phyloP scores from a whole-genome alignment of 305 asterid species.

The Fraxinus sp. region DNA sequence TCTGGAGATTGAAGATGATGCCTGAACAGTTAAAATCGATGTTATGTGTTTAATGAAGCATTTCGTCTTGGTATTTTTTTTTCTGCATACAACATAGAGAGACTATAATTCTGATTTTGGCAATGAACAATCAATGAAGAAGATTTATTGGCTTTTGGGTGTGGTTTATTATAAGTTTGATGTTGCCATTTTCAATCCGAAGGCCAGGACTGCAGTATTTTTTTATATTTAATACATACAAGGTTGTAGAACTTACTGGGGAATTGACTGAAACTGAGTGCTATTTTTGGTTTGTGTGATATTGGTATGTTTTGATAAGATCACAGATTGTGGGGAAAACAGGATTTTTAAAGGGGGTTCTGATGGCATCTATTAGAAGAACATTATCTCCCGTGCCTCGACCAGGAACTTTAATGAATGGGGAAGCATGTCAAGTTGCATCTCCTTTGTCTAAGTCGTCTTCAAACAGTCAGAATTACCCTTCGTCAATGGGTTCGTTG shows the following conservation, averaged over 20 bases:
- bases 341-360: slow-evolving; percentile 9
- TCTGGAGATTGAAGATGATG: slow-evolving; percentile 18
- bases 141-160: not conserved
- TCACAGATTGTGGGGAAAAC: slow-evolving; percentile 19
- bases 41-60: slow-evolving; percentile 12
- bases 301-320: slow-evolving; percentile 2
- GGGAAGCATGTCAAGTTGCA: slow-evolving; percentile 55
- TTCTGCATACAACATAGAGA: slow-evolving; percentile 12
- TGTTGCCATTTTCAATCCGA: slow-evolving; percentile 15
- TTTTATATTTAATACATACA: slow-evolving; percentile 9
- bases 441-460: slow-evolving; percentile 69
- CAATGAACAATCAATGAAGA: slow-evolving; percentile 1
- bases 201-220: not conserved
- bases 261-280: slow-evolving; percentile 18
- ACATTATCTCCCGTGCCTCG: slow-evolving; percentile 64
- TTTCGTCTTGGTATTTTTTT: slow-evolving; percentile 1
- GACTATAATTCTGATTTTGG: slow-evolving; percentile 16
- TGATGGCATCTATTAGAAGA: slow-evolving; percentile 78
- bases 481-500: slow-evolving; percentile 41
- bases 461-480: slow-evolving; percentile 45
- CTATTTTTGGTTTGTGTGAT: slow-evolving; percentile 4
- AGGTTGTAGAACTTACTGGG: not conserved
- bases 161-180: slow-evolving; percentile 7
- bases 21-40: slow-evolving; percentile 3
- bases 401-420: slow-evolving; percentile 43